Evolutionary conservation across 192 early-diverging fungal genomes (phyloP).

Genomic region (Rhizoclosmatium globosum): DNA sequence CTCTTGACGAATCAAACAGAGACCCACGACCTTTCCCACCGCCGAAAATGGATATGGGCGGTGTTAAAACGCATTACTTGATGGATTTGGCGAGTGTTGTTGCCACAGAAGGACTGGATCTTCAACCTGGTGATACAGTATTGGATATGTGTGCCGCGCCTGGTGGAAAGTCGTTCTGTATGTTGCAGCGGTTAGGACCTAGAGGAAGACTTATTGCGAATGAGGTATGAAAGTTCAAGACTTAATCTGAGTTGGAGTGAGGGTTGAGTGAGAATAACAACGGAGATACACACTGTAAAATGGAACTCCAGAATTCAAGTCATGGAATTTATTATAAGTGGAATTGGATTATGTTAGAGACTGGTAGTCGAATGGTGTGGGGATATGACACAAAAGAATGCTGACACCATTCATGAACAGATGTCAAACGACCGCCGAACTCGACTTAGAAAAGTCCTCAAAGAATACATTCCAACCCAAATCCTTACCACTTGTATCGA

Average conservation of each 20-base stretch:
- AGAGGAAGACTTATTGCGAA: constrained; percentile 50
- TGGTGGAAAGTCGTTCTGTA: constrained; percentile 59
- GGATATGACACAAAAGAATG: too few relatives aligned
- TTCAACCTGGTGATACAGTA: constrained; percentile 32
- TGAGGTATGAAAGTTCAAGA: too few relatives aligned
- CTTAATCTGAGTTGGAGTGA: too few relatives aligned
- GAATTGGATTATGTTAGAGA: too few relatives aligned
- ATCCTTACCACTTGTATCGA: constrained; percentile 5
- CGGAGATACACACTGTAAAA: too few relatives aligned
- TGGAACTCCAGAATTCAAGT: too few relatives aligned
- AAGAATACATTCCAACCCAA: constrained; percentile 47
- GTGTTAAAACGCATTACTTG: constrained; percentile 47
- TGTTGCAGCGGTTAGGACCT: constrained; percentile 52
- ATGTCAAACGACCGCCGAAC: constrained; percentile 46
- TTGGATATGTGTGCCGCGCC: constrained; percentile 67
- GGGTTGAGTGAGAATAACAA: too few relatives aligned
- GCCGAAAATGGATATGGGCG: constrained; percentile 30
- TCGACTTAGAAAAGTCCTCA: constrained; percentile 53
- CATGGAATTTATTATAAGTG: too few relatives aligned
- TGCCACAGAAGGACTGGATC: constrained; percentile 41
- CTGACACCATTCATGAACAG: too few relatives aligned
- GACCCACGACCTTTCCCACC: constrained; percentile 42
- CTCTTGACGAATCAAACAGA: too few relatives aligned
- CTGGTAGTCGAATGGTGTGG: too few relatives aligned
- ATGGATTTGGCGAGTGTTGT: constrained; percentile 40